phyloP scores from a whole-genome alignment of 2,329 filamentous ascomycete genomes.

The Beauveria caledonica region DNA sequence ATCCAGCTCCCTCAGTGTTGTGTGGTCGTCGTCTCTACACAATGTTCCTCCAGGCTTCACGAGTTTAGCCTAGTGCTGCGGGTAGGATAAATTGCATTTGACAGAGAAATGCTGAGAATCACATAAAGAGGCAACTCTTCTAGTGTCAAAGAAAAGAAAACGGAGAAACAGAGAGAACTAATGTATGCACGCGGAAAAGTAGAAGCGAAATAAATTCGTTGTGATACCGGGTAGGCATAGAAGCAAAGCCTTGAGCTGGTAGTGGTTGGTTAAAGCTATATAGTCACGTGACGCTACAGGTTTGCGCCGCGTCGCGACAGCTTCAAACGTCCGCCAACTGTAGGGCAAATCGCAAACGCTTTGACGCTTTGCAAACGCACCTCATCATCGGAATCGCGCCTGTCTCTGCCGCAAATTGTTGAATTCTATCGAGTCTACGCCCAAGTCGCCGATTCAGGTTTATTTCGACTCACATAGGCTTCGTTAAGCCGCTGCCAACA shows the following conservation, averaged over 20 bases:
- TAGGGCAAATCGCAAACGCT: constrained; percentile 28
- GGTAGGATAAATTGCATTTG: too few relatives aligned
- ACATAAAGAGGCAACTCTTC: too few relatives aligned
- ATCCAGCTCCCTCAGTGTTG: not conserved
- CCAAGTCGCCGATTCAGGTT: not conserved
- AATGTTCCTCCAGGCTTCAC: too few relatives aligned
- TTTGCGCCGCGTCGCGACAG: constrained; percentile 20
- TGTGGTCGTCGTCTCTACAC: too few relatives aligned
- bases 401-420: not conserved
- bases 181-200: too few relatives aligned
- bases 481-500: constrained; percentile 30
- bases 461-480: not conserved
- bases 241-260: not conserved
- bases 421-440: constrained; percentile 1
- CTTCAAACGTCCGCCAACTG: constrained; percentile 15
- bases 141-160: too few relatives aligned
- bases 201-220: not conserved
- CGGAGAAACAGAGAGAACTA: too few relatives aligned
- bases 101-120: too few relatives aligned
- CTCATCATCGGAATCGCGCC: not conserved
- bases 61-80: too few relatives aligned
- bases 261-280: not conserved
- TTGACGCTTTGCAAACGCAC: constrained; percentile 17
- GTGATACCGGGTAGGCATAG: not conserved
- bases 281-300: constrained; percentile 21